phyloP scores from a whole-genome alignment of 257 asterid genomes.

The Nicotiana benthamiana region DNA sequence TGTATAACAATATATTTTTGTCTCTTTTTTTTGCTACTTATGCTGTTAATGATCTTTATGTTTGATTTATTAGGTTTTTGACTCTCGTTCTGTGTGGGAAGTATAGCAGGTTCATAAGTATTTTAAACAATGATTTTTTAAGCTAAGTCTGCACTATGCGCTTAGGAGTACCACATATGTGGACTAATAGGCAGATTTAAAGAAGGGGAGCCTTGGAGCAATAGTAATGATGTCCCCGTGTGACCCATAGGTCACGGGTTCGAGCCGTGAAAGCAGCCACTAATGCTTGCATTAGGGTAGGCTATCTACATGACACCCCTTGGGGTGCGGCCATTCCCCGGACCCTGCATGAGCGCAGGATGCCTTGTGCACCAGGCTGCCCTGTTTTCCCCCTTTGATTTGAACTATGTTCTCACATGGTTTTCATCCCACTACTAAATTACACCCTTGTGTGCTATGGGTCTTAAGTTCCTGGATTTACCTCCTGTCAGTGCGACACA shows the following conservation, averaged over 20 bases:
- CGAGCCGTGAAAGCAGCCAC: no score
- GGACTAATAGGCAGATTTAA: no score
- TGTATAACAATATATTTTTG: constrained; percentile 8
- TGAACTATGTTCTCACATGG: background rate
- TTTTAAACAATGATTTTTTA: background rate
- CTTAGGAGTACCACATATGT: background rate
- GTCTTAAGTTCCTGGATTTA: background rate
- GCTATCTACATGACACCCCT: no score
- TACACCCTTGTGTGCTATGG: background rate
- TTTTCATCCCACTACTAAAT: background rate
- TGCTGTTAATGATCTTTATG: background rate
- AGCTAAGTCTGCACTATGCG: background rate
- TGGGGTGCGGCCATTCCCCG: no score
- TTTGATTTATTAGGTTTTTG: background rate
- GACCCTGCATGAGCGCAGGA: no score
- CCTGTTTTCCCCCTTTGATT: background rate
- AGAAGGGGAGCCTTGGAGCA: no score
- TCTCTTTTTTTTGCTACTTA: background rate
- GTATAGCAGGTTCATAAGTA: background rate
- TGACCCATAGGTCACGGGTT: no score
- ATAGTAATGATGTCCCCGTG: no score
- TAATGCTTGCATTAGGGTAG: no score
- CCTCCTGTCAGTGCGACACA: background rate
- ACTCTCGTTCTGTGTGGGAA: background rate
- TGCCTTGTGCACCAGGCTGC: no score